Evolutionary conservation across 768 basidiomycete species (phyloP).

Genomic region (Termitomyces bulborhizus): DNA sequence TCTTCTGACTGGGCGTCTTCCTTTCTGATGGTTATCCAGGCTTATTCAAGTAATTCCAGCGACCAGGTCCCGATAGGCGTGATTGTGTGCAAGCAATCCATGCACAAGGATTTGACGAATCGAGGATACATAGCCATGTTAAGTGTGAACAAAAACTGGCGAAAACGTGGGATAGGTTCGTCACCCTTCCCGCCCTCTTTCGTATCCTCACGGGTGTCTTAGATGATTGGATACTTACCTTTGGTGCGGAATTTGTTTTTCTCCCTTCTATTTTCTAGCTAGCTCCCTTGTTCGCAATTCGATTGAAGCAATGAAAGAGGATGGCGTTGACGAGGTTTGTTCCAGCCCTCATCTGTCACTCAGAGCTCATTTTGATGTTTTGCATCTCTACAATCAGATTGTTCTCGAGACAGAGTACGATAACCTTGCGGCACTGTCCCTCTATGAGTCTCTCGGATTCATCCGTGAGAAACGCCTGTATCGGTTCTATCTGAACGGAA

Average conservation of each 20-base stretch:
- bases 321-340: conserved; percentile 83
- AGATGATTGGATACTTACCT: conserved; percentile 40
- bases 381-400: conserved; percentile 43
- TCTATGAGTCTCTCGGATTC: conserved; percentile 92
- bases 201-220: conserved; percentile 38
- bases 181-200: conserved; percentile 27
- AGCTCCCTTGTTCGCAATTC: conserved; percentile 80
- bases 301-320: conserved; percentile 74
- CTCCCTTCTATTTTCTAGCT: conserved; percentile 46
- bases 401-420: conserved; percentile 96
- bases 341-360: not conserved
- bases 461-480: conserved; percentile 92
- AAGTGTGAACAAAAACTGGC: conserved; percentile 76
- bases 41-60: conserved; percentile 43
- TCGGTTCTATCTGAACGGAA: conserved; percentile 95
- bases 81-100: conserved; percentile 96
- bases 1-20: not conserved
- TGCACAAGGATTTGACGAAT: conserved; percentile 68
- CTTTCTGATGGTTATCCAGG: conserved; percentile 30
- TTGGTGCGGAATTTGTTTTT: conserved; percentile 40
- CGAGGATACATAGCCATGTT: conserved; percentile 99
- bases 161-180: conserved; percentile 90
- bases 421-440: conserved; percentile 78
- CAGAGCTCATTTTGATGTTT: not conserved
- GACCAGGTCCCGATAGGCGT: conserved; percentile 70